Evolutionary conservation across 169 alveolate genomes (phyloP).

Genomic region (Pseudocohnilembus persalinus): DNA sequence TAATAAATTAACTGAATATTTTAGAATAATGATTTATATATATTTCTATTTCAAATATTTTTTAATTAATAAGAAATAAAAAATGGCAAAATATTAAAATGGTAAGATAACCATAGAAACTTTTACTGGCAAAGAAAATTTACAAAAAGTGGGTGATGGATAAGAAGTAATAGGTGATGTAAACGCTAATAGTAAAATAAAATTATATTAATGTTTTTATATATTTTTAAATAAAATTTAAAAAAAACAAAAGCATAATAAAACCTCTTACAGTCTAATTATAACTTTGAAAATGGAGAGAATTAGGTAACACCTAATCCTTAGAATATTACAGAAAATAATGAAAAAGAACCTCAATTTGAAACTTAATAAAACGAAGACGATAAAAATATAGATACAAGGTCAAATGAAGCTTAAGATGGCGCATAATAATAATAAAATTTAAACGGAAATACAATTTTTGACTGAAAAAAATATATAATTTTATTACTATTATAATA

Average conservation of each 20-base stretch:
- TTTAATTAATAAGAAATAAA: no score
- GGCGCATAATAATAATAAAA: neutral
- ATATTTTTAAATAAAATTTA: no score
- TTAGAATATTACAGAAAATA: no score
- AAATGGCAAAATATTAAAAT: no score
- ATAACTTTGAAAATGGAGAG: neutral
- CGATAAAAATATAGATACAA: neutral
- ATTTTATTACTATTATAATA: no score
- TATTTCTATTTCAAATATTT: no score
- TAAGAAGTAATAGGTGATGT: no score
- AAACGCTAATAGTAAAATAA: no score
- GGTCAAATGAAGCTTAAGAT: neutral
- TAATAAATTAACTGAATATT: neutral
- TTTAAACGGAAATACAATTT: no score
- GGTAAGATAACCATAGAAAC: neutral
- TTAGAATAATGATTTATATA: neutral
- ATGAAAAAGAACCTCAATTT: neutral
- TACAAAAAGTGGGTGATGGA: neutral
- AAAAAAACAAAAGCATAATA: neutral
- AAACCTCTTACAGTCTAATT: neutral
- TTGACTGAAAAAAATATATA: no score
- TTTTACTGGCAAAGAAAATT: neutral
- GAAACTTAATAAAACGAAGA: neutral
- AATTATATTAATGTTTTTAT: no score
- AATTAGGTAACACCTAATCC: neutral